Evolutionary conservation across 2,329 filamentous ascomycete genomes (phyloP), one percentile per base, ranked within the genome.

Genomic region (Immersiporthe knoxdaviesiana): DNA sequence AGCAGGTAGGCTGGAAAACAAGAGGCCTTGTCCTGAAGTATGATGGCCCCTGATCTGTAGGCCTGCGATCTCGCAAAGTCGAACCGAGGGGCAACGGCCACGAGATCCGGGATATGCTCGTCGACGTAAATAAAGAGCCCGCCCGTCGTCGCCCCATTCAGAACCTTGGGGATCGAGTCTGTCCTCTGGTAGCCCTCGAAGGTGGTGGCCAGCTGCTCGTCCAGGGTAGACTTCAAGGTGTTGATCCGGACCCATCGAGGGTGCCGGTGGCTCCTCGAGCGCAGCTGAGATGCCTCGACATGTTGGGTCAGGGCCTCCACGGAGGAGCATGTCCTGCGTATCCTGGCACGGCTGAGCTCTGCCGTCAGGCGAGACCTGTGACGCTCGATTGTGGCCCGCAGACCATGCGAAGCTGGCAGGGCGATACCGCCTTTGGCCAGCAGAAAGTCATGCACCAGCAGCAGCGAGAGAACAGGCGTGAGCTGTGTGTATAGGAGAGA

Each of bases 231-330:
- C 74, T 89, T 90, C 16, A 97, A 81, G 0, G 90, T 89, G 77
- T 98, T 99, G 72, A 98, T 84, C 1, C 96, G 89, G 54, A 97
- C 88, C 96, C 96, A 99, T 66, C 96, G 89, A n/a, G 94, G 94
- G 76, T 95, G 92, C 54, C 82, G 81, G 44, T 82, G 81, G 44
- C 85, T 81, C 71, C 86, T 82, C 35, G 84, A 81, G 7, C 84
- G 81, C 10, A 81, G 81, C 10, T 81, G 81, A 27, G 84, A 83
- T 41, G 81, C 78, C 69, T 88, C 84, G 65, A 93, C 80, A 68
- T 87, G 82, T 35, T 84, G 82, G 58, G 85, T 86, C 66, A 97
- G 84, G 0, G 86, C 86, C 3, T 92, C 89, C 0, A 97, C 72
- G 0, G 92, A 89, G 0, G 89, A 82, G 66, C 90, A 89, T 54